Evolutionary conservation across 352 stramenopile species (phyloP).

Genomic region (Globisporangium lucens): DNA sequence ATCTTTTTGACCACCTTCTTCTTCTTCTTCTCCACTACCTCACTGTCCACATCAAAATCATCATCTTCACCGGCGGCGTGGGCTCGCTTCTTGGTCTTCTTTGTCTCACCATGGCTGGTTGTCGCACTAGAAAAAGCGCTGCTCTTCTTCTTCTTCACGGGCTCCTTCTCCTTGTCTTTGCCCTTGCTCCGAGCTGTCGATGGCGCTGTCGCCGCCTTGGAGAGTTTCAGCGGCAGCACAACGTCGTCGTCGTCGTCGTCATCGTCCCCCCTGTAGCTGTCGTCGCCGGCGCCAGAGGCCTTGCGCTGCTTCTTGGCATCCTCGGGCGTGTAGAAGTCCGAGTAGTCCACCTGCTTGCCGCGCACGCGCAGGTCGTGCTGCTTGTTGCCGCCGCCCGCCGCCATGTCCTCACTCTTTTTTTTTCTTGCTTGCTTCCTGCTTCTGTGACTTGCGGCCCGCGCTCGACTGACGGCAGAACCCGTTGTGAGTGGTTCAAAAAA

Average conservation of each 20-base stretch:
- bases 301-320: conserved; percentile 20
- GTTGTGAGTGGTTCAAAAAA: conserved; percentile 13
- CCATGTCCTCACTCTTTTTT: conserved; percentile 16
- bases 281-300: conserved; percentile 20
- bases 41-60: conserved; percentile 18
- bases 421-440: neutral
- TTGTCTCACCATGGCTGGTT: conserved; percentile 5
- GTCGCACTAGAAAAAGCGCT: neutral
- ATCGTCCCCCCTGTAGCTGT: conserved; percentile 31
- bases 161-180: conserved; percentile 13
- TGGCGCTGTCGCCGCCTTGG: conserved; percentile 2
- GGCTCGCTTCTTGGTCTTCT: conserved; percentile 19
- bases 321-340: conserved; percentile 30
- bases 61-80: neutral
- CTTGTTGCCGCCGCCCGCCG: conserved; percentile 22
- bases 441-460: conserved; percentile 13
- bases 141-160: conserved; percentile 13
- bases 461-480: conserved; percentile 12
- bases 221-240: conserved; percentile 16
- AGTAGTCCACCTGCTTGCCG: conserved; percentile 36
- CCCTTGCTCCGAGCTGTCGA: conserved; percentile 18
- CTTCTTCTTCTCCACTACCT: conserved; percentile 10
- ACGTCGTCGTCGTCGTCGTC: conserved; percentile 31
- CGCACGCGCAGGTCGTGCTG: conserved; percentile 31
- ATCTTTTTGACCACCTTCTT: conserved; percentile 2